Percentiles rank a stretch among this genome's conserved stretches.
These are phyloP conservation scores for Sphagnum magellanicum DNA, from an alignment of 228 moss, liverwort and hornwort species.

Conservation along the genomic window DNA sequence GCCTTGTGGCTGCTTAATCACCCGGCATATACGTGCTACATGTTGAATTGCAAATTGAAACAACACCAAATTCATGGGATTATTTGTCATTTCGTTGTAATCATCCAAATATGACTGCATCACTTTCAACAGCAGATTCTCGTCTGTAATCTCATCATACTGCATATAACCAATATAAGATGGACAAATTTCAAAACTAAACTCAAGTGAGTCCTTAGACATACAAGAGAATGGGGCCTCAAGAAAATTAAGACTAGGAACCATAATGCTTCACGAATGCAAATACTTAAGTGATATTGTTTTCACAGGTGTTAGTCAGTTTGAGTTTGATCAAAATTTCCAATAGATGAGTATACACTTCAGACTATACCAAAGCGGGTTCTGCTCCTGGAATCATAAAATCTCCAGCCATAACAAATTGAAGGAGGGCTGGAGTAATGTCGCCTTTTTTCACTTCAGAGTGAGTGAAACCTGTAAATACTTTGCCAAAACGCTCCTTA, in stretches of 20 bases:
- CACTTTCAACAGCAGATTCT: slow-evolving; percentile 51
- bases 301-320: too few relatives aligned
- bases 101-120: slow-evolving; percentile 81
- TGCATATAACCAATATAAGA: slow-evolving; percentile 8
- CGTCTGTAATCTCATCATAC: slow-evolving; percentile 75
- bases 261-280: too few relatives aligned
- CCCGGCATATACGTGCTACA: slow-evolving; percentile 75
- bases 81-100: slow-evolving; percentile 80
- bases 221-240: too few relatives aligned
- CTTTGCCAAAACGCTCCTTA: slow-evolving; percentile 73
- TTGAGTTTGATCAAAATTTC: too few relatives aligned
- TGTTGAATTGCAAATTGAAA: slow-evolving; percentile 96
- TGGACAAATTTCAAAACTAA: too few relatives aligned
- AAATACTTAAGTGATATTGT: too few relatives aligned
- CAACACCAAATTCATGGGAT: slow-evolving; percentile 81
- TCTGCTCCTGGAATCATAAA: slow-evolving; percentile 86
- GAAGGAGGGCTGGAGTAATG: slow-evolving; percentile 55
- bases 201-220: too few relatives aligned
- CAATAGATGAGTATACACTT: too few relatives aligned
- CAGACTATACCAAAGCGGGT: slow-evolving; percentile 32
- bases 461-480: slow-evolving; percentile 63
- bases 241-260: too few relatives aligned
- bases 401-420: slow-evolving; percentile 77
- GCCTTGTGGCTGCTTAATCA: slow-evolving; percentile 87
- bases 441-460: slow-evolving; percentile 77